Percentiles rank a stretch among this genome's conserved stretches.
These are phyloP conservation scores for Tylopilus sp. DNA, from an alignment of 1,284 basidiomycete species.

Conservation along the genomic window DNA sequence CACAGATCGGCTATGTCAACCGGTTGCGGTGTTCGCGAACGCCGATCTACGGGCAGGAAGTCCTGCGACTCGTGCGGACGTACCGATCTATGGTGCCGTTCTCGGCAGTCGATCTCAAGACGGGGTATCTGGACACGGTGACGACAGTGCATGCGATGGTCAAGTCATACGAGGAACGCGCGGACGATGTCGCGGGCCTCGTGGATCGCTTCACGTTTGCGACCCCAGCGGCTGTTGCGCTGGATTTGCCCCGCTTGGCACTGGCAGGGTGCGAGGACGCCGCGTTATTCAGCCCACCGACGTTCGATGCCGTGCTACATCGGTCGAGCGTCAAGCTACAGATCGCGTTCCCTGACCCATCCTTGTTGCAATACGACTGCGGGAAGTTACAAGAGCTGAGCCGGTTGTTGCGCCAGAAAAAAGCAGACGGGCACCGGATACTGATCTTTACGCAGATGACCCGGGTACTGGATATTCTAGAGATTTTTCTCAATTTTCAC, in stretches of 20 bases:
- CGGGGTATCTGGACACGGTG: constrained; percentile 55
- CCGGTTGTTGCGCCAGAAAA: constrained; percentile 84
- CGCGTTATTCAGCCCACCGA: constrained; percentile 47
- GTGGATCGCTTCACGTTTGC: constrained; percentile 87
- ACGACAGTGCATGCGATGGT: constrained; percentile 61
- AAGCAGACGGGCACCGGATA: constrained; percentile 89
- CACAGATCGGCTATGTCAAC: constrained; percentile 82
- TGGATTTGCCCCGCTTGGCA: constrained; percentile 75
- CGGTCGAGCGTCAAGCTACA: constrained; percentile 85
- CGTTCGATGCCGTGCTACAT: constrained; percentile 80
- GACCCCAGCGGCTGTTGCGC: constrained; percentile 85
- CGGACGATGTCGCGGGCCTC: constrained; percentile 62
- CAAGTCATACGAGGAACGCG: constrained; percentile 74
- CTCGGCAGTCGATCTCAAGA: constrained; percentile 54
- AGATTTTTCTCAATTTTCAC: constrained; percentile 93
- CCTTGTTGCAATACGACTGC: constrained; percentile 95
- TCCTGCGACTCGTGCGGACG: constrained; percentile 60
- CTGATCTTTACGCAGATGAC: constrained; percentile 99
- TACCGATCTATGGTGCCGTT: constrained; percentile 68
- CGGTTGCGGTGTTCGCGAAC: constrained; percentile 72
- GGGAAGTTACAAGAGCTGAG: constrained; percentile 94
- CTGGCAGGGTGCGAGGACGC: constrained; percentile 58
- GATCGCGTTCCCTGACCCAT: constrained; percentile 94
- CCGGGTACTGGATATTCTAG: constrained; percentile 92
- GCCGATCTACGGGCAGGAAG: constrained; percentile 77